Base-by-base conservation (phyloP, 148 eudicot species). In the Vaccinium darrowii region DNA sequence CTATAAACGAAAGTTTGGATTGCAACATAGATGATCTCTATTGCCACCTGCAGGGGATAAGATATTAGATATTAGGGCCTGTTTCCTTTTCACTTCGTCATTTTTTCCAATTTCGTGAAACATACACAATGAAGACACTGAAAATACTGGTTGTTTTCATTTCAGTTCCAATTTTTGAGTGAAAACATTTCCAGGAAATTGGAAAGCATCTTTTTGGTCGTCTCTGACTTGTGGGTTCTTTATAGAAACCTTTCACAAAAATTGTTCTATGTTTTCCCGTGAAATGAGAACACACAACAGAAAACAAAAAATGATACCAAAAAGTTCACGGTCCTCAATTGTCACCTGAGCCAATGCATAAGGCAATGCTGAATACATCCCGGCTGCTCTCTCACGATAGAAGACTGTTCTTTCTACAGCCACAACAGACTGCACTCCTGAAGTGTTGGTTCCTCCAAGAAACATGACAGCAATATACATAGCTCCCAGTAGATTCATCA, bases 371-470 rank as follows among this genome's bases (percentile, higher is more conserved):
- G 90, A 91, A 57, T 86, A 91, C 93, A 89, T 91, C 75, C 93
- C 91, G 0, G 93, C 93, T 71, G 91, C 91, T 89, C 85, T 91
- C 82, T 91, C 93, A 12, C 93, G 87, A 80, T 91, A 91, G 60
- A 91, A 91, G 23, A 89, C 91, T 3, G 93, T 88, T 85, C 93
- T 88, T 82, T 91, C 93, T 1, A 91, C 81, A 27, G 89, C 86
- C 21, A 91, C 90, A 14, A 91, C 89, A 27, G 90, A 67, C 82
- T 87, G 93, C 15, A 91, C 90, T 0, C 89, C 88, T 1, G 90
- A 84, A 65, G 89, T 85, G 72, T 87, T 89, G 62, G 91, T 85
- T 80, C 90, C 93, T 25, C 93, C 91, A 47, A 91, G 91, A 81
- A 91, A 91, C 81, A 88, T 50, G 14, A 88, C 82, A 76, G 89